Evolutionary conservation across 495 filamentous ascomycete genomes (phyloP).

Genomic region (Physcia stellaris): DNA sequence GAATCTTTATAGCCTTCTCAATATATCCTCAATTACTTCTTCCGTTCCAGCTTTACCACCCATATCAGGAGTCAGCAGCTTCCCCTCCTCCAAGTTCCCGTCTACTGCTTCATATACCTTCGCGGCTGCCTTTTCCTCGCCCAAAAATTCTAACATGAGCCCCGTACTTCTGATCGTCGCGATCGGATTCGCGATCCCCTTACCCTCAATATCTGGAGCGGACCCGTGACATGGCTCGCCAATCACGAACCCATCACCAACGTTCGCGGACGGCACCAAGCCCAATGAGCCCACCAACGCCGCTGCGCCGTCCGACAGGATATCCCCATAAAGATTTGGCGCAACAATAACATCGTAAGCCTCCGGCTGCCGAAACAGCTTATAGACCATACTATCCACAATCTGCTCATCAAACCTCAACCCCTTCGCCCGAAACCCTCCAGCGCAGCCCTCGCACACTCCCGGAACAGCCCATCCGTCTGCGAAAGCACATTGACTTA

Average conservation of each 20-base stretch:
- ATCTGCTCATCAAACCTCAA: conserved; percentile 90
- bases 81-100: conserved; percentile 73
- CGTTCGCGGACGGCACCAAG: conserved; percentile 91
- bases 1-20: conserved; percentile 65
- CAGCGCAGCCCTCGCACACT: conserved; percentile 59
- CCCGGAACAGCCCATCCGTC: conserved; percentile 91
- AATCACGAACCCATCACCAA: conserved; percentile 87
- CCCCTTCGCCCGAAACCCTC: conserved; percentile 42
- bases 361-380: conserved; percentile 89
- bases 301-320: conserved; percentile 88
- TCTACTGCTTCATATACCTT: conserved; percentile 88
- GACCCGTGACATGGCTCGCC: conserved; percentile 96
- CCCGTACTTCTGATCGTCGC: conserved; percentile 84
- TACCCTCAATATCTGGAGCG: conserved; percentile 89
- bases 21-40: conserved; percentile 80
- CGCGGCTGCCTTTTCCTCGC: conserved; percentile 71
- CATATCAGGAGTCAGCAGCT: conserved; percentile 75
- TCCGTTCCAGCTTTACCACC: conserved; percentile 79
- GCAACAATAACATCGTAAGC: conserved; percentile 97
- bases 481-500: conserved; percentile 94
- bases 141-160: conserved; percentile 91
- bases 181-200: conserved; percentile 88
- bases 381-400: conserved; percentile 98
- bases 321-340: conserved; percentile 95
- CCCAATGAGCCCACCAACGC: conserved; percentile 90